phyloP scores from a whole-genome alignment of 495 filamentous ascomycete genomes.

The Melanomma pulvis-pyrius region DNA sequence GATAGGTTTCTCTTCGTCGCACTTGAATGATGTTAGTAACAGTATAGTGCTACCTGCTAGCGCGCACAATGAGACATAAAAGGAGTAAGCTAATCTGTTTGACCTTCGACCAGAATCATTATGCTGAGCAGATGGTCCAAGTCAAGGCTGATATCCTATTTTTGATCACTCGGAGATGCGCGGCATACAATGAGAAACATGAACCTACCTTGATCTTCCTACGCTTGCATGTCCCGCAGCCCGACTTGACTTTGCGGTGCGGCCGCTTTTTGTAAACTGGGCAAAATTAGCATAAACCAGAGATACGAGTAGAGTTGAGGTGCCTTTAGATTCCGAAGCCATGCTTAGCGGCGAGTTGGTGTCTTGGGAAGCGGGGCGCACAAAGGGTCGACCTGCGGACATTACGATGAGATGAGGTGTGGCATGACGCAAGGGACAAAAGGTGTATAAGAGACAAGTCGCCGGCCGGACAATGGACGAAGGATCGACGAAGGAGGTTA shows the following conservation, averaged over 20 bases:
- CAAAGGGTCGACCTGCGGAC: background rate
- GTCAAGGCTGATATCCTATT: too few relatives aligned
- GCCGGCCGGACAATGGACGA: background rate
- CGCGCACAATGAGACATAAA: background rate
- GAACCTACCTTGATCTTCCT: conserved; percentile 25
- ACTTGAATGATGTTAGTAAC: conserved; percentile 8
- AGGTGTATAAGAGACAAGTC: background rate
- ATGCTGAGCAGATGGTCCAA: too few relatives aligned
- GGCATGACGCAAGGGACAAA: background rate
- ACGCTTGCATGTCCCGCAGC: conserved; percentile 24
- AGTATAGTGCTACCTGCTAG: background rate
- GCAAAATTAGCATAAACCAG: background rate
- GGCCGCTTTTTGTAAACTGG: conserved; percentile 28
- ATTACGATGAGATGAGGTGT: background rate
- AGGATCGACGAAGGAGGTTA: background rate
- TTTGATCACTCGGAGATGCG: too few relatives aligned
- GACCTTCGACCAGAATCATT: too few relatives aligned
- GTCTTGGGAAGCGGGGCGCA: background rate
- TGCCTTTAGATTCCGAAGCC: conserved; percentile 6
- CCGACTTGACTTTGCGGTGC: conserved; percentile 28
- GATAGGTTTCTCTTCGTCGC: conserved; percentile 28
- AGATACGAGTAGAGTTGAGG: background rate
- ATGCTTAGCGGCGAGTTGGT: background rate
- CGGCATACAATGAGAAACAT: too few relatives aligned
- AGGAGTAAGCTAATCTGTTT: too few relatives aligned